phyloP scores from a whole-genome alignment of 331 rosid species.

The Malus hybrid region DNA sequence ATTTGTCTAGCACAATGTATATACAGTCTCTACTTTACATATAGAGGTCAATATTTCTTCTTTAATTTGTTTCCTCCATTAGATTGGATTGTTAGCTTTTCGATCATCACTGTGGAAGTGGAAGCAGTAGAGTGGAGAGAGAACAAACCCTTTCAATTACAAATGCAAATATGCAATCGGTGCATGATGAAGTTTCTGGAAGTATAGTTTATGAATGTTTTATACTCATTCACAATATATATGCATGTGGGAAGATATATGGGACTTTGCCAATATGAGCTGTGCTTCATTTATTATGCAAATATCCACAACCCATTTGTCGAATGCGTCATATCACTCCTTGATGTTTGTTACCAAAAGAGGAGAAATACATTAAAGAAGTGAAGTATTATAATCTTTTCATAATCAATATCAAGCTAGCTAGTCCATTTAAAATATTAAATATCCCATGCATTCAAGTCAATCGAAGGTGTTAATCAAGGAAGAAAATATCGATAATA shows the following conservation, averaged over 20 bases:
- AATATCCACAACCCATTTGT: conserved; percentile 4
- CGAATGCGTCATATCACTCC: background rate
- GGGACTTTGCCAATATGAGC: conserved; percentile 1
- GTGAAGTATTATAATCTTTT: background rate
- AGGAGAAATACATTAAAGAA: conserved; percentile 1
- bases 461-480: too few relatives aligned
- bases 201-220: background rate
- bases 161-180: background rate
- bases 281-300: background rate
- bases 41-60: conserved; percentile 19
- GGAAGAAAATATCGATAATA: too few relatives aligned
- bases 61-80: background rate
- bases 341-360: conserved; percentile 1
- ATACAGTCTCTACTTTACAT: background rate
- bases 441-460: too few relatives aligned
- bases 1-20: conserved; percentile 16
- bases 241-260: background rate
- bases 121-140: background rate
- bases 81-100: background rate
- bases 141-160: too few relatives aligned
- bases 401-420: too few relatives aligned
- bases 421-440: too few relatives aligned
- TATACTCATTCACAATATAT: background rate
- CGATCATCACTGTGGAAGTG: background rate
- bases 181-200: background rate